A percentile compares a stretch with the other conserved stretches of the same genome.
Evolutionary conservation across 2,329 filamentous ascomycete species (phyloP).

Genomic region (Byssochlamys sp.): DNA sequence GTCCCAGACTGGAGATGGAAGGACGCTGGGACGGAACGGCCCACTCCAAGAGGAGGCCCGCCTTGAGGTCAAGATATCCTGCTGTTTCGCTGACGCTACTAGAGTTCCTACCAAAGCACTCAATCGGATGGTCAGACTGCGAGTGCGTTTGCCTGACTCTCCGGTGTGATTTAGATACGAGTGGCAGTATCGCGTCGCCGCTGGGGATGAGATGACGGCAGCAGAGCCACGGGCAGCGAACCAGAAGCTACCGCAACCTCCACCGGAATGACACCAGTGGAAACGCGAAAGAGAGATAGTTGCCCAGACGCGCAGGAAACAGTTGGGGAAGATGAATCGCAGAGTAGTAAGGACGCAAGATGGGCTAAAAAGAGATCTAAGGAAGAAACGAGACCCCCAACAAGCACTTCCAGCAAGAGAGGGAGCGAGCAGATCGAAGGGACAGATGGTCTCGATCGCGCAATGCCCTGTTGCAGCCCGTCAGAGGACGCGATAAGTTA

Average conservation of each 20-base stretch:
- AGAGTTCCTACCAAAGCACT: not conserved
- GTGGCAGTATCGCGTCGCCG: not conserved
- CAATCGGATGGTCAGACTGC: not conserved
- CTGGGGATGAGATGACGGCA: not conserved
- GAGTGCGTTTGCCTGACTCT: not conserved
- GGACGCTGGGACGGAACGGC: not conserved
- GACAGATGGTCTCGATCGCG: not conserved
- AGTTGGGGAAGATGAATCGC: not conserved
- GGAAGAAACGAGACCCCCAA: not conserved
- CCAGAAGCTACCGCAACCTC: not conserved
- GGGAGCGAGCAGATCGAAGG: conserved; percentile 6
- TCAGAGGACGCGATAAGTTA: not conserved
- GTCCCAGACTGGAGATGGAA: conserved; percentile 2
- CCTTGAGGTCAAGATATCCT: not conserved
- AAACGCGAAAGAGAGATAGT: not conserved
- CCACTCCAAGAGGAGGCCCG: not conserved
- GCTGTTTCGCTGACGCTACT: not conserved
- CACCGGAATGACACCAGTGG: not conserved
- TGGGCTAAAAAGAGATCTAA: not conserved
- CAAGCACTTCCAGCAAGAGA: not conserved
- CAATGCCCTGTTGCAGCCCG: not conserved
- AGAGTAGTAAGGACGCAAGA: not conserved
- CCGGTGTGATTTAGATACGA: not conserved
- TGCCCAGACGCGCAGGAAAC: not conserved
- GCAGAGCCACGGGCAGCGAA: conserved; percentile 2